Evolutionary conservation across 139 green algal species (phyloP).

Genomic region (Pleodorina starrii): DNA sequence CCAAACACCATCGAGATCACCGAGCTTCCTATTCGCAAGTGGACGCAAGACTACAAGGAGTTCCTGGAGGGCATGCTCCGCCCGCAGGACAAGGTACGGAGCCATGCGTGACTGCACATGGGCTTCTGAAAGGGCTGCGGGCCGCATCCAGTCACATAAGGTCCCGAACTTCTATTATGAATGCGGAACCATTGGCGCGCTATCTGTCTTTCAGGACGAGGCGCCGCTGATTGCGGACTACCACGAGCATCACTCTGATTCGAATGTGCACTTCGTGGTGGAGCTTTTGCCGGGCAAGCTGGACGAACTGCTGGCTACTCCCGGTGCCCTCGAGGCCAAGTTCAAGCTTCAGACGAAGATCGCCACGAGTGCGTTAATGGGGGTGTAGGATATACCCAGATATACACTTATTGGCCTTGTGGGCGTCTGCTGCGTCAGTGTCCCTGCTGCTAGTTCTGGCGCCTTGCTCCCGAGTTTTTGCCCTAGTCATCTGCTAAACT

Average conservation of each 20-base stretch:
- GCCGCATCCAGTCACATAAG: no score
- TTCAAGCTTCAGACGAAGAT: constrained; percentile 96
- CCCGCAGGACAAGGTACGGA: constrained; percentile 41
- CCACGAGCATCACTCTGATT: constrained; percentile 94
- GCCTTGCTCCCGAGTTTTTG: no score
- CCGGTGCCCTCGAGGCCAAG: constrained; percentile 68
- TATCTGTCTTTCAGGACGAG: constrained; percentile 32
- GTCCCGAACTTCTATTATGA: no score
- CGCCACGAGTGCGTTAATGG: constrained; percentile 66
- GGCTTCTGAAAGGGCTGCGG: no score
- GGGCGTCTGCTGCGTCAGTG: no score
- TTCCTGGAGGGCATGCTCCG: constrained; percentile 95
- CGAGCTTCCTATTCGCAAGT: constrained; percentile 97
- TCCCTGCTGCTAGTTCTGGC: no score
- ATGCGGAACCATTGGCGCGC: no score
- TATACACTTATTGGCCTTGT: no score
- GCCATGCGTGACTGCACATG: not conserved
- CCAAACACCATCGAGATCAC: constrained; percentile 91
- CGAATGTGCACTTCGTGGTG: constrained; percentile 92
- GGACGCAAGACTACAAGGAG: constrained; percentile 99
- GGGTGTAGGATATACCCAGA: no score
- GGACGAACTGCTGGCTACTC: constrained; percentile 15
- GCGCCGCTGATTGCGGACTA: constrained; percentile 84
- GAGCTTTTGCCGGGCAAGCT: constrained; percentile 77
- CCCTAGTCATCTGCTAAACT: not conserved